Percentiles rank a stretch among this genome's conserved stretches.
Conservation (phyloP, 352 stramenopile species). For the Pythium sukuiense region DNA sequence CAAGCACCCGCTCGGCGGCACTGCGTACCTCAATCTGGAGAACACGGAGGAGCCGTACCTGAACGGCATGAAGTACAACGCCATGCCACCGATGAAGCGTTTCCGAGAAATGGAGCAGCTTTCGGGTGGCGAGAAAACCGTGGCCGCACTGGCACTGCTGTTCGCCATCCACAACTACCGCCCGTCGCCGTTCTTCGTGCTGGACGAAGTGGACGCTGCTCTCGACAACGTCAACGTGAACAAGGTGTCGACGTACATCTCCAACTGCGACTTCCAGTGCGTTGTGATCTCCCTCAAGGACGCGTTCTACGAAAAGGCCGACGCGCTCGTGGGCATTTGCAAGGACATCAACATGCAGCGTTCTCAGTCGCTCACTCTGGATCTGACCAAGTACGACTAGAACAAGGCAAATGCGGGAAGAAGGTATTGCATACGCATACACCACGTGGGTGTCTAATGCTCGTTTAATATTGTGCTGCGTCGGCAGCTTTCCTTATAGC, state of each 20-base stretch:
- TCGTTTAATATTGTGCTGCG: slow-evolving; percentile 4
- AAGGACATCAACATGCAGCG: slow-evolving; percentile 79
- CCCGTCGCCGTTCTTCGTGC: slow-evolving; percentile 97
- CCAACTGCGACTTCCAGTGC: slow-evolving; percentile 95
- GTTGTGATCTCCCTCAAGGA: slow-evolving; percentile 99
- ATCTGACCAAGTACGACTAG: slow-evolving; percentile 68
- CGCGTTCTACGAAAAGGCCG: slow-evolving; percentile 95
- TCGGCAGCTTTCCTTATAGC: neutral
- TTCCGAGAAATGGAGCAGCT: slow-evolving; percentile 98
- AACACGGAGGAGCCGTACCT: slow-evolving; percentile 95
- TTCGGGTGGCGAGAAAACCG: slow-evolving; percentile 98
- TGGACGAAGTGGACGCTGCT: slow-evolving; percentile 99
- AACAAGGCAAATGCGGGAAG: neutral
- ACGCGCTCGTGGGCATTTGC: slow-evolving; percentile 92
- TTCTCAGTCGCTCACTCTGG: slow-evolving; percentile 75
- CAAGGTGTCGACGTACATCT: slow-evolving; percentile 98
- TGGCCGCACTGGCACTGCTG: slow-evolving; percentile 97
- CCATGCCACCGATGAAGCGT: slow-evolving; percentile 99
- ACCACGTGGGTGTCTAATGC: neutral
- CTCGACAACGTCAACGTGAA: slow-evolving; percentile 99
- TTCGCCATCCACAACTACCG: slow-evolving; percentile 99
- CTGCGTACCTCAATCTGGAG: slow-evolving; percentile 82
- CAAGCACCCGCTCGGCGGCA: slow-evolving; percentile 94
- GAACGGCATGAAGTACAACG: slow-evolving; percentile 99
- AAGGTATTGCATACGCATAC: neutral